Evolutionary conservation across 1,284 basidiomycete species (phyloP), one percentile per base, ranked within the genome.

Genomic region (Malassezia nana): DNA sequence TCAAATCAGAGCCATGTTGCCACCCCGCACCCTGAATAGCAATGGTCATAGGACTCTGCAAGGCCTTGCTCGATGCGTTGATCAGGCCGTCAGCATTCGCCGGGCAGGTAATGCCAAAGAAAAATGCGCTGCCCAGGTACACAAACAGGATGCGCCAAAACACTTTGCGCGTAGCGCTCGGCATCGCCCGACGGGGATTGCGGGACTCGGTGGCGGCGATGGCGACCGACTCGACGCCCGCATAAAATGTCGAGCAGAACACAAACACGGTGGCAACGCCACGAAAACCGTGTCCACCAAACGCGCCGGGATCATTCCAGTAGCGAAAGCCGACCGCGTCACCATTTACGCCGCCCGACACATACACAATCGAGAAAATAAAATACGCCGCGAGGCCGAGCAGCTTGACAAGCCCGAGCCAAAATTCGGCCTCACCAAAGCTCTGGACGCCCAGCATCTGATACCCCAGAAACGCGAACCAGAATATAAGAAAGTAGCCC

Each of bases 81-180:
- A 59, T 46, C 12, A 67, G 62, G 28, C 49, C 41, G 20, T 29
- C 1, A n/a, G 63, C 59, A 26, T 60, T 42, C 5, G 49, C 16
- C 8, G 62, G 60, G 5, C 64, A 55, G 30, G 60, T 65, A 50
- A 66, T 52, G 13, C 57, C 51, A 46, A 66, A 63, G 50, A 66
- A 60, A 41, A 66, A 62, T 44, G 61, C 58, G 4, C 63, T 60
- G 1, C 62, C 61, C 39, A 66, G 12, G 50, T 89, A 90, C 72
- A 90, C 79, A 57, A 80, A 63, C 28, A 78, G 78, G 62, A 91
- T 87, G 66, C 85, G 83, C 62, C 83, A 77, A 74, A 84, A 86
- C 24, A 84, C 81, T 8, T 80, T 79, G 55, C 80, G 79, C 38
- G 55, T 59, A 6, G 66, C 65, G n/a, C 50, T 44, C 4, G 66